Base-by-base conservation (phyloP, 345 rosid genomes). In the Eutrema japonicum region DNA sequence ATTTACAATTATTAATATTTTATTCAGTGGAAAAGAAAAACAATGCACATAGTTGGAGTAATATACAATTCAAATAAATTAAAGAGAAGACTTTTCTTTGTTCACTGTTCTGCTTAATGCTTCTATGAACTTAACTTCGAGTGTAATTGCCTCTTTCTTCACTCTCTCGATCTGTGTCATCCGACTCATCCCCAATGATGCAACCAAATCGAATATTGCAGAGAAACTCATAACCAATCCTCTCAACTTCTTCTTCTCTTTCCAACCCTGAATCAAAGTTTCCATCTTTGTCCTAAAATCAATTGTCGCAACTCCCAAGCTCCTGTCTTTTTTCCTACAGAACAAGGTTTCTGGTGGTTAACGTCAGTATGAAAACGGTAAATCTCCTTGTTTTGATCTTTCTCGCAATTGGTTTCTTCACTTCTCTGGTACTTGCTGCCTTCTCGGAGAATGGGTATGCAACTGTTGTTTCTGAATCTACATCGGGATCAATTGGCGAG, bases 281-380 rank as follows among this genome's bases (percentile, higher is more conserved):
- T 53, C 30, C 7, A 69, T 40, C 53, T 76, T 55, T 70, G 66
- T 64, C 75, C 70, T 43, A 60, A 68, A 68, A 11, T 11, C 69
- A 33, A 10, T 22, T 58, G 61, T 66, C 72, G 13, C 46, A 5
- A 74, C 29, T 36, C 40, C 2, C 49, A 64, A 74, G 78, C 12
- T 74, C 77, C 53, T 40, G 78, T 66, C 67, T 66, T 64, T 14
- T 27, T 62, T n/a, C 27, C 37, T 72, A 27, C 41, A 29, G 13
- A 73, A 16, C 57, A 51, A 54, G 12, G 41, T 26, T 51, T 46
- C 61, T 33, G 36, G 29, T 47, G 51, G 9, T 57, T 13, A 52
- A 32, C 59, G 68, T 75, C 79, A 54, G 6, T 35, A 76, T 76
- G 75, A 70, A 69, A 62, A 43, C 57, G 49, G 51, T 62, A 53